Conservation (phyloP, 2,329 filamentous ascomycete genomes). For the Sclerotinia minor region DNA sequence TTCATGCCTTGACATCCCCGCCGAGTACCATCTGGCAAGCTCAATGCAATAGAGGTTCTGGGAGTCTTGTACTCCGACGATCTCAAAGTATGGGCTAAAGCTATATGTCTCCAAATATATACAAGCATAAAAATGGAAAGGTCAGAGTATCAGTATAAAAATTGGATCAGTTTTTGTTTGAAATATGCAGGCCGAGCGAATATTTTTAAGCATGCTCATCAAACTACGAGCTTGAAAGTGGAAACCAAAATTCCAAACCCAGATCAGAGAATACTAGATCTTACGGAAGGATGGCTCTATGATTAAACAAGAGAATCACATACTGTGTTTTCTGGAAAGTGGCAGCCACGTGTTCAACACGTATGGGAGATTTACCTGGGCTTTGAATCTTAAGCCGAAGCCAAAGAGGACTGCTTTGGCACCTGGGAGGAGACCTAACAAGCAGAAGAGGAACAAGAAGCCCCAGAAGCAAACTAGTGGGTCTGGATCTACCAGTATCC, state of each 20-base stretch:
- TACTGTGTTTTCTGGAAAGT: not conserved
- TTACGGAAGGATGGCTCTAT: not conserved
- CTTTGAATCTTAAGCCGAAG: not conserved
- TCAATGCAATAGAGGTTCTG: not conserved
- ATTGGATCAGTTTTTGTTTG: not conserved
- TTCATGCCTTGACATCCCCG: not conserved
- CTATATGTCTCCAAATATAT: not conserved
- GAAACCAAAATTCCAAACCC: not conserved
- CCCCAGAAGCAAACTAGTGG: not conserved
- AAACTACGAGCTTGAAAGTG: not conserved
- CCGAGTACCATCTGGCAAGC: not conserved
- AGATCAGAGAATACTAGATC: not conserved
- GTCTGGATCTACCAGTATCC: not conserved
- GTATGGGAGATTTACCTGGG: not conserved
- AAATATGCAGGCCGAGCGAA: not conserved
- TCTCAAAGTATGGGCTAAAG: not conserved
- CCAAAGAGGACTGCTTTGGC: not conserved
- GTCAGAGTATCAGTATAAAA: not conserved
- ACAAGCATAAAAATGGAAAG: not conserved
- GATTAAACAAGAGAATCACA: not conserved
- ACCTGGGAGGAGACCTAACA: not conserved
- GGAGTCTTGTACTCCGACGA: not conserved
- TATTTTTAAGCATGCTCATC: not conserved
- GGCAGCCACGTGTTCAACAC: not conserved
- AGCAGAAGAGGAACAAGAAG: not conserved